Percentiles rank a stretch among this genome's conserved stretches.
These are phyloP conservation scores for Aspergillus floridensis DNA, from an alignment of 2,329 filamentous ascomycete genomes.

Conservation along the genomic window DNA sequence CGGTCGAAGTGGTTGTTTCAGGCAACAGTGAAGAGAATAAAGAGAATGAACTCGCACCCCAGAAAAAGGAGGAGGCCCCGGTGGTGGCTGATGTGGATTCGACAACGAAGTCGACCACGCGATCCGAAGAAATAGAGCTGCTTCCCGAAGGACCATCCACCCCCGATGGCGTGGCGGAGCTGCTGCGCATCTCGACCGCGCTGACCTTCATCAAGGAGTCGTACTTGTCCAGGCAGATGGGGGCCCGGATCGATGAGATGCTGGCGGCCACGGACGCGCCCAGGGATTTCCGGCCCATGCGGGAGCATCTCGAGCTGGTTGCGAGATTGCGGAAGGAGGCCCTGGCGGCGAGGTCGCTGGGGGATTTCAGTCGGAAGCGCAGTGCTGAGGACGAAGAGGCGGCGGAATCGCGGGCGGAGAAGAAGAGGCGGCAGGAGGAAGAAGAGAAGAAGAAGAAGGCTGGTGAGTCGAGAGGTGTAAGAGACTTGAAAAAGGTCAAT, in stretches of 20 bases:
- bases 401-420: constrained; percentile 61
- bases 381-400: constrained; percentile 43
- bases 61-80: constrained; percentile 28
- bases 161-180: constrained; percentile 38
- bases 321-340: constrained; percentile 69
- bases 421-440: constrained; percentile 81
- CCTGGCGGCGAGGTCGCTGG: constrained; percentile 60
- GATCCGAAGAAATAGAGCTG: no score
- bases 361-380: constrained; percentile 46
- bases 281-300: constrained; percentile 68
- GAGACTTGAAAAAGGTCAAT: constrained; percentile 84
- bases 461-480: constrained; percentile 70
- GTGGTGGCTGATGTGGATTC: no score
- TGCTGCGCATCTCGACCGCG: constrained; percentile 51
- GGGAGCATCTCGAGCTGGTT: constrained; percentile 66
- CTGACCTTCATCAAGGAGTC: constrained; percentile 51
- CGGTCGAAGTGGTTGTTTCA: neutral
- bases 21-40: constrained; percentile 11
- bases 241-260: constrained; percentile 37
- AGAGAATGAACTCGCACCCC: constrained; percentile 26
- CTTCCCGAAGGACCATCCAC: constrained; percentile 25
- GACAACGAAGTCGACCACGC: no score
- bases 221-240: constrained; percentile 45
- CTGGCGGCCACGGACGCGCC: constrained; percentile 41
- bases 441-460: constrained; percentile 83